These are phyloP conservation scores for Exophiala bonariae DNA, from an alignment of 2,329 filamentous ascomycete species.

Conservation along the genomic window DNA sequence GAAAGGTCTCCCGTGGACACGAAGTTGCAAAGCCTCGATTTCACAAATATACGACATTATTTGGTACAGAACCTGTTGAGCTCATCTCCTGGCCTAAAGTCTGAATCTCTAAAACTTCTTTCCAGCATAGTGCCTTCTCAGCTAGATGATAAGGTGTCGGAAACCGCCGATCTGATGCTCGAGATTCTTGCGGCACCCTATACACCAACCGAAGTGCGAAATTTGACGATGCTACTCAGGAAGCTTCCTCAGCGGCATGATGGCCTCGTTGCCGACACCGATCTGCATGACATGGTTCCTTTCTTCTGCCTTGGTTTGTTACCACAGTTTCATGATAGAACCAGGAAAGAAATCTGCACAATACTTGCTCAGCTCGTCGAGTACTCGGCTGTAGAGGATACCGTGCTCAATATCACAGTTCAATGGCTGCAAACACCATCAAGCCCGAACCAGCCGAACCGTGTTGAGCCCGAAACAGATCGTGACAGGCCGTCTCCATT, in stretches of 20 bases:
- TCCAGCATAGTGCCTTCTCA: slow-evolving; percentile 57
- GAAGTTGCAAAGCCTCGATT: slow-evolving; percentile 59
- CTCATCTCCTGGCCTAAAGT: slow-evolving; percentile 71
- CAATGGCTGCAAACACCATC: slow-evolving; percentile 63
- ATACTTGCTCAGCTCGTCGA: slow-evolving; percentile 74
- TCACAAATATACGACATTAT: slow-evolving; percentile 52
- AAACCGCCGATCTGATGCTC: slow-evolving; percentile 65
- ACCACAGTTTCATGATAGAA: slow-evolving; percentile 77
- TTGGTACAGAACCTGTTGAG: slow-evolving; percentile 74
- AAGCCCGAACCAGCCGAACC: not conserved
- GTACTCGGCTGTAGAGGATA: slow-evolving; percentile 69
- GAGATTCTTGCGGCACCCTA: slow-evolving; percentile 78
- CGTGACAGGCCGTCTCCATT: slow-evolving; percentile 58
- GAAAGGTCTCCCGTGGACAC: slow-evolving; percentile 38
- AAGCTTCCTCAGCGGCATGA: slow-evolving; percentile 69
- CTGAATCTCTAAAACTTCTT: slow-evolving; percentile 72
- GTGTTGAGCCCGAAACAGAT: not conserved
- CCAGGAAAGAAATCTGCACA: slow-evolving; percentile 82
- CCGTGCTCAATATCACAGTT: slow-evolving; percentile 71
- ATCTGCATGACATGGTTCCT: slow-evolving; percentile 72
- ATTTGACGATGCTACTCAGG: slow-evolving; percentile 81
- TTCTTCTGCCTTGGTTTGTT: slow-evolving; percentile 86
- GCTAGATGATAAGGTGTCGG: slow-evolving; percentile 42
- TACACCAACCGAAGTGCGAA: slow-evolving; percentile 72
- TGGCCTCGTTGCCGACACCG: slow-evolving; percentile 58